phyloP scores from a whole-genome alignment of 805 yeast genomes.

The Candida wancherniae region DNA sequence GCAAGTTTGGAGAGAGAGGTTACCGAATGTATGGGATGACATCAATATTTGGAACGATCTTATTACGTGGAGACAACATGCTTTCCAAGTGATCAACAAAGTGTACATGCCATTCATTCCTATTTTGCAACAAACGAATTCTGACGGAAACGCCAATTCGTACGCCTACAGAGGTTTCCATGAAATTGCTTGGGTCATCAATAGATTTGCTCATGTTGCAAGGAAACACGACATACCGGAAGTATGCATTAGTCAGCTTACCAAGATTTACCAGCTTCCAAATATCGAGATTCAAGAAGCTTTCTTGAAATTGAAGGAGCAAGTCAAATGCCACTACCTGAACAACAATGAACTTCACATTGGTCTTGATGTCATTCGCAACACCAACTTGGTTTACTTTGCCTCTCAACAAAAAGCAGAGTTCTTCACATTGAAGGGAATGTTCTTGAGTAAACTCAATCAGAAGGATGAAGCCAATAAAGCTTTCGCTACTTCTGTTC shows the following conservation, averaged over 20 bases:
- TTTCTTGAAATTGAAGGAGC: conserved; percentile 89
- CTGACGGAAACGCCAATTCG: conserved; percentile 74
- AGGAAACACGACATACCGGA: conserved; percentile 95
- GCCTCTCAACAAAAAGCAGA: conserved; percentile 98
- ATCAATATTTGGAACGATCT: conserved; percentile 96
- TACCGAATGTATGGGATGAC: conserved; percentile 97
- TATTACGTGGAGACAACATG: conserved; percentile 98
- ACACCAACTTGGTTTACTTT: conserved; percentile 92
- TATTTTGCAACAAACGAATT: conserved; percentile 62
- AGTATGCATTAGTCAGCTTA: conserved; percentile 87
- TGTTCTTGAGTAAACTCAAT: conserved; percentile 89
- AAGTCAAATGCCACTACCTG: conserved; percentile 95
- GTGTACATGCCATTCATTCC: conserved; percentile 92
- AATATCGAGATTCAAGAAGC: conserved; percentile 98
- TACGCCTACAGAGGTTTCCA: conserved; percentile 97
- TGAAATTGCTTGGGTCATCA: conserved; percentile 98
- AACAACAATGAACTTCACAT: conserved; percentile 87
- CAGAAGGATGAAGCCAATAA: conserved; percentile 95
- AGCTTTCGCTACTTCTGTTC: conserved; percentile 97
- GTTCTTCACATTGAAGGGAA: conserved; percentile 94
- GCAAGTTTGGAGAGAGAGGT: conserved; percentile 96
- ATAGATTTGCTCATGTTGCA: conserved; percentile 97
- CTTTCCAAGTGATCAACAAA: conserved; percentile 91
- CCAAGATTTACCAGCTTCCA: conserved; percentile 91
- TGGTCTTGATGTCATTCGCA: conserved; percentile 93